phyloP scores from a whole-genome alignment of 352 stramenopile genomes.

The Sclerospora graminicola region DNA sequence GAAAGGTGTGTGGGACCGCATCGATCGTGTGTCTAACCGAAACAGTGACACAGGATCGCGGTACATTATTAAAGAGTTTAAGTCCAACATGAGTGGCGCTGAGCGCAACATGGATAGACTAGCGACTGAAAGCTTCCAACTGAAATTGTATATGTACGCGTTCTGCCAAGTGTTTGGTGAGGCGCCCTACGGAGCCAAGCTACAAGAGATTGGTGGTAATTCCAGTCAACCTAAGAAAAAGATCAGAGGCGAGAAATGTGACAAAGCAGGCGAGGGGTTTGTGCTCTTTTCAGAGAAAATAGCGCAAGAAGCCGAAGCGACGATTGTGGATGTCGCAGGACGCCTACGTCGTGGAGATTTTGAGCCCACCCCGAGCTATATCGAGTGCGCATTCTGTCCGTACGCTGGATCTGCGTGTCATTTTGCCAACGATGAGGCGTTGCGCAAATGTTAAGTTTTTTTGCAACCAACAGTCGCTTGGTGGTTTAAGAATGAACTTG shows the following conservation, averaged over 20 bases:
- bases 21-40: slow-evolving; percentile 26
- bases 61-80: slow-evolving; percentile 74
- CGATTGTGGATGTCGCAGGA: slow-evolving; percentile 24
- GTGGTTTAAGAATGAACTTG: neutral
- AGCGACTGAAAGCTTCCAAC: slow-evolving; percentile 60
- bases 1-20: slow-evolving; percentile 67
- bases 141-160: slow-evolving; percentile 78
- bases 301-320: slow-evolving; percentile 23
- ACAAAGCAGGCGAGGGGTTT: slow-evolving; percentile 22
- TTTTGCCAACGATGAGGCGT: slow-evolving; percentile 16
- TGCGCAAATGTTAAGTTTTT: slow-evolving; percentile 6
- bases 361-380: slow-evolving; percentile 37
- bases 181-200: slow-evolving; percentile 36
- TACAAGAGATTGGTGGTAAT: slow-evolving; percentile 50
- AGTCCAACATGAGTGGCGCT: slow-evolving; percentile 57
- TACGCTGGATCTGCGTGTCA: slow-evolving; percentile 53
- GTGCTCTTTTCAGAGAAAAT: slow-evolving; percentile 26
- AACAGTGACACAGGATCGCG: slow-evolving; percentile 2
- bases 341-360: slow-evolving; percentile 44
- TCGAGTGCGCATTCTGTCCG: slow-evolving; percentile 62
- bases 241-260: slow-evolving; percentile 2
- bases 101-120: slow-evolving; percentile 40
- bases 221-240: slow-evolving; percentile 5
- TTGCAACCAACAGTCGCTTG: neutral
- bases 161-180: slow-evolving; percentile 46